Percentiles rank a stretch among this genome's conserved stretches.
These are phyloP conservation scores for Xylaria polymorpha DNA, from an alignment of 2,329 filamentous ascomycete species.

Conservation along the genomic window DNA sequence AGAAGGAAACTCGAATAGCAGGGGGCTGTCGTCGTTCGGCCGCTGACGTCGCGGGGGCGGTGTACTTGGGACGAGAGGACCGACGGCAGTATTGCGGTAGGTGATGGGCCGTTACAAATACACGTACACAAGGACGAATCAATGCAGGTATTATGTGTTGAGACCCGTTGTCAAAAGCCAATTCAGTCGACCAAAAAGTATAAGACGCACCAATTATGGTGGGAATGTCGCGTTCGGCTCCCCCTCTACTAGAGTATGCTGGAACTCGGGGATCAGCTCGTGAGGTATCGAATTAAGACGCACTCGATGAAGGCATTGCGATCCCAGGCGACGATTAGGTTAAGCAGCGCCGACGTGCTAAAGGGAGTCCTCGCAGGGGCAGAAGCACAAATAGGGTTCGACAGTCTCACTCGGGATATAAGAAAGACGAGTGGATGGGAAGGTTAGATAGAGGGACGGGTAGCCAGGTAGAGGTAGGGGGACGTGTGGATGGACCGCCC, in stretches of 20 bases:
- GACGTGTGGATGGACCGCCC: constrained; percentile 26
- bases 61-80: constrained; percentile 24
- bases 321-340: constrained; percentile 20
- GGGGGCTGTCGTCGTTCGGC: constrained; percentile 21
- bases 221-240: constrained; percentile 18
- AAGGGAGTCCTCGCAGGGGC: constrained; percentile 16
- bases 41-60: constrained; percentile 15
- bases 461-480: constrained; percentile 35
- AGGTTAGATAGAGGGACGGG: constrained; percentile 23
- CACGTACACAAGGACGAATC: constrained; percentile 20
- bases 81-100: constrained; percentile 7
- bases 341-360: constrained; percentile 18
- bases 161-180: constrained; percentile 17
- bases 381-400: constrained; percentile 33
- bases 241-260: not conserved
- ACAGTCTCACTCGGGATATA: constrained; percentile 39
- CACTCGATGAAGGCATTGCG: constrained; percentile 28
- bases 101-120: constrained; percentile 11
- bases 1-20: not conserved
- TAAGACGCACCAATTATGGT: not conserved
- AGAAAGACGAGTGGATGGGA: constrained; percentile 35
- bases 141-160: constrained; percentile 13
- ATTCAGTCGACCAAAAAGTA: constrained; percentile 14
- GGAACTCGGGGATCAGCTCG: constrained; percentile 18
- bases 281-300: constrained; percentile 26